phyloP scores from a whole-genome alignment of 345 rosid species.

The Raphanus raphanistrum region DNA sequence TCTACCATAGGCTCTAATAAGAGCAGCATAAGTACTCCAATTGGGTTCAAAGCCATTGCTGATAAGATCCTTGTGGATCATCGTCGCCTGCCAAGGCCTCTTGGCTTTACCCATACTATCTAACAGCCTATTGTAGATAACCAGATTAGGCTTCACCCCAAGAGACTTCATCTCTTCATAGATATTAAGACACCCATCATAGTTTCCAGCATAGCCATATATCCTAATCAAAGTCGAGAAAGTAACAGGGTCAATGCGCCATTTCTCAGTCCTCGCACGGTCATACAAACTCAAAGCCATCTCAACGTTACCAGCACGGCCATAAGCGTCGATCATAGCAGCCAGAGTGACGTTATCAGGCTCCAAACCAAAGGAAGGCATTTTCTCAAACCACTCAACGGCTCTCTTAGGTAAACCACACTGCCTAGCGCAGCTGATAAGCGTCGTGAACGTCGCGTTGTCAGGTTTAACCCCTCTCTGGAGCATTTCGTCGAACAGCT shows the following conservation, averaged over 20 bases:
- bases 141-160: conserved; percentile 68
- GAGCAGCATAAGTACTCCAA: conserved; percentile 65
- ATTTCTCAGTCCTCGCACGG: conserved; percentile 81
- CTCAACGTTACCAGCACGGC: conserved; percentile 67
- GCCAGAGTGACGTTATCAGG: conserved; percentile 74
- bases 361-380: conserved; percentile 57
- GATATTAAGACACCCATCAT: conserved; percentile 89
- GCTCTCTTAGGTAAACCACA: conserved; percentile 59
- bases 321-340: conserved; percentile 82
- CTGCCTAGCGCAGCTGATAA: conserved; percentile 74
- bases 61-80: conserved; percentile 65
- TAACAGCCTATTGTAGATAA: conserved; percentile 66
- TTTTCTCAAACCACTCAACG: conserved; percentile 90
- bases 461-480: conserved; percentile 68
- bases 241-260: conserved; percentile 65
- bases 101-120: conserved; percentile 92
- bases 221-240: conserved; percentile 78
- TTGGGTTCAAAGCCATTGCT: conserved; percentile 59
- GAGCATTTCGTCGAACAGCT: conserved; percentile 75
- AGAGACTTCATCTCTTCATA: conserved; percentile 92
- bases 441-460: conserved; percentile 69
- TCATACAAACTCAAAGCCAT: conserved; percentile 87
- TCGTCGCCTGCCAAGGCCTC: conserved; percentile 95
- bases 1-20: conserved; percentile 78
- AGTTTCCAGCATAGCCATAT: conserved; percentile 60